These are phyloP conservation scores for Macrotyloma uniflorum DNA, from an alignment of 306 rosid genomes.

Conservation along the genomic window DNA sequence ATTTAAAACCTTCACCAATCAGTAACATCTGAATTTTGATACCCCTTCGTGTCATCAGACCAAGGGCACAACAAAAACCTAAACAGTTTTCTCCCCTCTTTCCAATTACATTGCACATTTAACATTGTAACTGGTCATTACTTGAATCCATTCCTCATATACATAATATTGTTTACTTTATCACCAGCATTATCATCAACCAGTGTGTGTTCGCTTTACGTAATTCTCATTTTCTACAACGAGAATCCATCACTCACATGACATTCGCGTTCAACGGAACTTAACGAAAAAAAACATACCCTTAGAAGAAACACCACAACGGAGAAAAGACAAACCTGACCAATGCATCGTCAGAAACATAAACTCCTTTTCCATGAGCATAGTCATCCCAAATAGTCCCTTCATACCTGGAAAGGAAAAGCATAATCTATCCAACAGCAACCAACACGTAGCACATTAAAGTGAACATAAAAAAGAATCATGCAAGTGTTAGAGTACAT, in stretches of 20 bases:
- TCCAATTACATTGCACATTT: not conserved
- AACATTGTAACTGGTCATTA: not conserved
- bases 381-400: constrained; percentile 98
- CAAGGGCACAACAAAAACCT: not conserved
- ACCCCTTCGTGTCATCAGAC: not conserved
- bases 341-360: constrained; percentile 59
- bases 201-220: not conserved
- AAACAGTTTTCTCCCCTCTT: not conserved
- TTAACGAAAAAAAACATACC: not conserved
- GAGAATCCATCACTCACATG: not conserved
- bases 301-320: not conserved
- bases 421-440: not conserved
- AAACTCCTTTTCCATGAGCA: constrained; percentile 97
- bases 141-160: not conserved
- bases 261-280: not conserved
- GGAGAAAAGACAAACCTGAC: constrained; percentile 72
- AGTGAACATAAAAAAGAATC: not conserved
- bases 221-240: not conserved
- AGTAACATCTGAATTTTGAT: not conserved
- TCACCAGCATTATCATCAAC: not conserved
- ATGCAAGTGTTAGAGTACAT: not conserved
- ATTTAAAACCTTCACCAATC: not conserved
- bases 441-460: not conserved
- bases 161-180: not conserved
- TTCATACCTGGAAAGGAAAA: constrained; percentile 64